Conservation (phyloP, 2,329 filamentous ascomycete species). For the Arthrinium puccinioides region DNA sequence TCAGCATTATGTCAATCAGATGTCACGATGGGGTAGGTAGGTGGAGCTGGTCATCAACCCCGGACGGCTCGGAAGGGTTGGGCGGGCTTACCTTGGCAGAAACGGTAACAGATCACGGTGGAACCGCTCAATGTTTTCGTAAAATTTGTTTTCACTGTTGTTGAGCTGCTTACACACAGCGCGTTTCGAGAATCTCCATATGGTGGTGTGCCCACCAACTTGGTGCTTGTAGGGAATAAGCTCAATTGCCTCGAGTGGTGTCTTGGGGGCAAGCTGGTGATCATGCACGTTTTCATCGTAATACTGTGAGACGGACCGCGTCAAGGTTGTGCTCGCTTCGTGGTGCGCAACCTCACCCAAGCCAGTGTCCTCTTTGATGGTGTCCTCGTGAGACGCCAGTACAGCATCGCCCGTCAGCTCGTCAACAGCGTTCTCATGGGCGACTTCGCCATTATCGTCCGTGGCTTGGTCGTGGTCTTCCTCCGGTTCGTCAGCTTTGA, state of each 20-base stretch:
- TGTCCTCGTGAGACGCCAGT: constrained; percentile 25
- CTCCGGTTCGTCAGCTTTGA: constrained; percentile 48
- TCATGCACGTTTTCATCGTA: constrained; percentile 44
- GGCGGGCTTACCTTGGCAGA: constrained; percentile 62
- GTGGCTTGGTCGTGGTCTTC: constrained; percentile 17
- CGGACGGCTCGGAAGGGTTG: neutral
- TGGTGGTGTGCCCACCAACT: constrained; percentile 90
- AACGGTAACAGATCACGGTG: constrained; percentile 88
- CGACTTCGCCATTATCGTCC: constrained; percentile 25
- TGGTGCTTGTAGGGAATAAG: constrained; percentile 96
- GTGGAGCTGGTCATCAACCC: neutral
- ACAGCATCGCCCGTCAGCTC: no score
- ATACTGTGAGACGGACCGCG: constrained; percentile 31
- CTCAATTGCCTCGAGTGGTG: constrained; percentile 83
- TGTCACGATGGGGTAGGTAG: no score
- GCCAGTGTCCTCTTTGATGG: constrained; percentile 36
- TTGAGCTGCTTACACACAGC: constrained; percentile 98
- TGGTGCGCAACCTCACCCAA: constrained; percentile 23
- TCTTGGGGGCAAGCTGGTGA: constrained; percentile 41
- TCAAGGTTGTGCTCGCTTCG: no score
- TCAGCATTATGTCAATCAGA: no score
- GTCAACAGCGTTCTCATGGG: constrained; percentile 16
- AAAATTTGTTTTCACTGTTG: constrained; percentile 97
- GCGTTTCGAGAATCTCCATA: constrained; percentile 91
- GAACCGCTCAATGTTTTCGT: constrained; percentile 87